Conservation (phyloP, 2,329 filamentous ascomycete species). For the Nemania sp. region DNA sequence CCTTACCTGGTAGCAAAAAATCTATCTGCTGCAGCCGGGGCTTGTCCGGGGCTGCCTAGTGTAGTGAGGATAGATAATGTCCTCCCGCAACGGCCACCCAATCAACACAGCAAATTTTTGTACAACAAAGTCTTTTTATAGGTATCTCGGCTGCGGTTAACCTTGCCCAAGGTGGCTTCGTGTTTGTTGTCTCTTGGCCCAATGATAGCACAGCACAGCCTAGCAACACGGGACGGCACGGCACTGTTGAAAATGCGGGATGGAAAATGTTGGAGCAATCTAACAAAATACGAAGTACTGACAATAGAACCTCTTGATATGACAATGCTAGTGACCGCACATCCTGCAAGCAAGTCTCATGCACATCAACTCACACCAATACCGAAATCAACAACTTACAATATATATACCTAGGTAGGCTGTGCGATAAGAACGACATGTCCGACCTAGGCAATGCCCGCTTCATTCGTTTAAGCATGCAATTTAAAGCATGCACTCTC, state of each 20-base stretch:
- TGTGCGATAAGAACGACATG: too few species aligned
- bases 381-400: too few species aligned
- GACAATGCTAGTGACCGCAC: slow-evolving; percentile 17
- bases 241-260: neutral
- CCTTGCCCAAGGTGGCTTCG: neutral
- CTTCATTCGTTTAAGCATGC: neutral
- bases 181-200: slow-evolving; percentile 3
- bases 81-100: slow-evolving; percentile 7
- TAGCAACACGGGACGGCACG: too few species aligned
- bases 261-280: neutral
- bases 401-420: too few species aligned
- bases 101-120: slow-evolving; percentile 13
- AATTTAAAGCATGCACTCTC: too few species aligned
- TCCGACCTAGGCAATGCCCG: too few species aligned
- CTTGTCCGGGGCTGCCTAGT: neutral
- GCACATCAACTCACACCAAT: slow-evolving; percentile 22
- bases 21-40: neutral
- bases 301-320: too few species aligned
- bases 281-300: neutral
- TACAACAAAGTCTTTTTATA: slow-evolving; percentile 1
- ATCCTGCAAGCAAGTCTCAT: slow-evolving; percentile 26
- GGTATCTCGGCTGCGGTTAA: slow-evolving; percentile 12
- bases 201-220: slow-evolving; percentile 2
- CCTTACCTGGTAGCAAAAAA: slow-evolving; percentile 11
- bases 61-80: too few species aligned